Evolutionary conservation across 805 yeast genomes (phyloP), one percentile per base, ranked within the genome.

Genomic region (Metschnikowia corniflorae): DNA sequence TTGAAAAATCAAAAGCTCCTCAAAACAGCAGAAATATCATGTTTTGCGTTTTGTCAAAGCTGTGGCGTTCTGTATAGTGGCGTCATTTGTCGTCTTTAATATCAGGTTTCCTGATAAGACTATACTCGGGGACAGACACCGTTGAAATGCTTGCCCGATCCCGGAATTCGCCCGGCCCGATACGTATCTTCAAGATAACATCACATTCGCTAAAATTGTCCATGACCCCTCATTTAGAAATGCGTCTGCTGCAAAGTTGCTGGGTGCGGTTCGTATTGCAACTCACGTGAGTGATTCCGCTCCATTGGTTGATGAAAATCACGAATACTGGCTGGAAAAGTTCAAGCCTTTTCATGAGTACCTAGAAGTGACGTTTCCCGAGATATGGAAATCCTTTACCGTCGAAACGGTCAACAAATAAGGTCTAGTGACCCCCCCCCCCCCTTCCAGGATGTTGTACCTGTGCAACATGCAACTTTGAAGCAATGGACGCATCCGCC

Each of bases 371-470:
- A 61, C 76, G 3, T 84, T 78, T 58, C 86, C 89, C 0, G 44
- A 60, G 19, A 71, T 76, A 3, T 71, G 73, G 44, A 43, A 61
- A 19, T 52, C 64, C n/a, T 60, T 80, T 10, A 77, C 71, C 42
- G 26, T 42, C 4, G 48, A 44, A 23, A 68, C 60, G 14, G 75
- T 82, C 36, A 83, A 83, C 94, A 95, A 12, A 47, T 80, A 17
- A 52, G 85, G 58, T 64, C 84, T 33, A 75, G 82, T 51, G 89
- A n/a, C n/a, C n/a, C n/a, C n/a, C n/a, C n/a, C n/a, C n/a, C n/a
- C n/a, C n/a, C 91, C 1, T 94, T 85, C 55, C 82, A 77, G 56
- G 94, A 85, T 51, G 86, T 81, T 4, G 95, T 86, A 16, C 94
- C 95, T 1, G 82, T 83, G 7, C 83, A 78, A 48, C 55, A 58